Evolutionary conservation across 805 yeast species (phyloP), one percentile per base, ranked within the genome.

Genomic region (Candida ficus): DNA sequence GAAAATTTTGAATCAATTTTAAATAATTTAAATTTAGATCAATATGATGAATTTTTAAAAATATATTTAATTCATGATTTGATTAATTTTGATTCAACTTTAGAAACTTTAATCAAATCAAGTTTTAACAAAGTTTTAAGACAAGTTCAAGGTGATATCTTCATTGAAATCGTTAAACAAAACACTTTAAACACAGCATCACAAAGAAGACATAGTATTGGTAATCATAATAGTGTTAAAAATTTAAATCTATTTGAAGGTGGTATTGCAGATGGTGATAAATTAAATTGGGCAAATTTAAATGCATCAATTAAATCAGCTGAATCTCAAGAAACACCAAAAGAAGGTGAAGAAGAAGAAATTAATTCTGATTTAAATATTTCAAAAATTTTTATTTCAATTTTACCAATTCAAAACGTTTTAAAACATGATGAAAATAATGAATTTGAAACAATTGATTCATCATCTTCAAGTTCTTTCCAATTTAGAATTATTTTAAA

Each of bases 201-300:
- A 11, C 47, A 51, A 8, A 37, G 44, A 37, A 32, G 44, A 36
- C 33, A 32, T 18, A 41, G 44, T n/a, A 39, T 41, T 19, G 44
- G 44, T 3, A 38, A 33, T 12, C 44, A 41, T 32, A 52, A 50
- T 3, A 63, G 52, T 25, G 49, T 41, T 32, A 58, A 56, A 23
- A 75, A 76, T 36, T 72, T 91, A 52, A 82, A 83, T 46, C 60
- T 85, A 50, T 87, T 89, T 57, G 66, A 72, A 17, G 97, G 97
- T 8, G 83, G 83, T 47, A 54, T 78, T 1, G 74, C 78, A 33
- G 95, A 88, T 59, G 97, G 93, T 12, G 95, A 85, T 54, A 91
- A 93, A 60, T 73, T 93, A 44, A 83, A 95, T 30, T 71, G 76
- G 53, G 98, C 97, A 4, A 90, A 88, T 56, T 71, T 91, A 52